A percentile compares a stretch with the other conserved stretches of the same genome.
These are phyloP conservation scores for Aspergillus pseudoglaucus DNA, from an alignment of 2,329 filamentous ascomycete species.

Conservation along the genomic window DNA sequence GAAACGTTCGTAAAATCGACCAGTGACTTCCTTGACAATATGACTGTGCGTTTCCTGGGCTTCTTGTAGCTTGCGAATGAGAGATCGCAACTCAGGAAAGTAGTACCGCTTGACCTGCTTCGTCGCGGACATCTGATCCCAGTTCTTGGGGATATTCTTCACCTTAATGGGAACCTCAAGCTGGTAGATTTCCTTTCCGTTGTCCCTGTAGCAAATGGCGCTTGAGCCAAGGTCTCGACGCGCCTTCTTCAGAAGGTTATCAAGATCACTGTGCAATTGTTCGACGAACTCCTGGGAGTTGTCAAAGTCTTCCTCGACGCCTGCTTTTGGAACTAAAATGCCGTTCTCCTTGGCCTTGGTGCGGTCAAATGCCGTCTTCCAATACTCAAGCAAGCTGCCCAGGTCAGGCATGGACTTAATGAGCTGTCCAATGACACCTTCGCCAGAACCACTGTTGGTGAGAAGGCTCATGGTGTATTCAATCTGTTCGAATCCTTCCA, in stretches of 20 bases:
- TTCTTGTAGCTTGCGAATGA: slow-evolving; percentile 86
- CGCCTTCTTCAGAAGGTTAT: slow-evolving; percentile 63
- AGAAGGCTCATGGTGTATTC: slow-evolving; percentile 86
- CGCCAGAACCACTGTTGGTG: slow-evolving; percentile 64
- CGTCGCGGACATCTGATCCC: slow-evolving; percentile 96
- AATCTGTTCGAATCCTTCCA: slow-evolving; percentile 97
- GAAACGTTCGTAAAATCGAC: slow-evolving; percentile 78
- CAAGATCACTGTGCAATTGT: slow-evolving; percentile 66
- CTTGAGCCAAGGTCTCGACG: slow-evolving; percentile 69
- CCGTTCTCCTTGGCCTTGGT: slow-evolving; percentile 70
- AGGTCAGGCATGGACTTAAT: slow-evolving; percentile 83
- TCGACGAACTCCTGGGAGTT: slow-evolving; percentile 69
- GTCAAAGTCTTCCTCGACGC: slow-evolving; percentile 90
- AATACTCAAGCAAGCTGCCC: slow-evolving; percentile 65
- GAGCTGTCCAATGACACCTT: slow-evolving; percentile 77
- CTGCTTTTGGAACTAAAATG: slow-evolving; percentile 74
- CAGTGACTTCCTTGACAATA: slow-evolving; percentile 77
- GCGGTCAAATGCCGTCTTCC: slow-evolving; percentile 89
- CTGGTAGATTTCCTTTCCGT: slow-evolving; percentile 96
- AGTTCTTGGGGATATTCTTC: slow-evolving; percentile 74
- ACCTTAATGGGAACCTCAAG: slow-evolving; percentile 80
- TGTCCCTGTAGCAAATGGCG: slow-evolving; percentile 68
- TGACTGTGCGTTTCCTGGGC: slow-evolving; percentile 90
- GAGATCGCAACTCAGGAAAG: slow-evolving; percentile 70
- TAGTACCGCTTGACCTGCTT: slow-evolving; percentile 89